These are phyloP conservation scores for Penicillium malachiteum DNA, from an alignment of 495 filamentous ascomycete genomes.

Conservation along the genomic window DNA sequence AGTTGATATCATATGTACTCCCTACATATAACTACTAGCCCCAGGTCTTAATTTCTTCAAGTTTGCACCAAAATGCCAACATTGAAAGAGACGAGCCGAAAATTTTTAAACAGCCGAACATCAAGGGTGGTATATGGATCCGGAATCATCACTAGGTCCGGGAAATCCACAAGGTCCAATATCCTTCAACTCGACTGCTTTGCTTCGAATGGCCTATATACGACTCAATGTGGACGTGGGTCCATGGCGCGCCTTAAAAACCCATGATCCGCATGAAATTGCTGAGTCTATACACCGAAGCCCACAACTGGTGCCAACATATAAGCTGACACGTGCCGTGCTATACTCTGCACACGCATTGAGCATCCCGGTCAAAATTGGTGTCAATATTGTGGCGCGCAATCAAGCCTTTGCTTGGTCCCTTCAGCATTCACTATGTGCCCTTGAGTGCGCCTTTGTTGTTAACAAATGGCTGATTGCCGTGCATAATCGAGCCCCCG, in stretches of 20 bases:
- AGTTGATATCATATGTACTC: too few species aligned
- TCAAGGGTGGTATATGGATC: too few species aligned
- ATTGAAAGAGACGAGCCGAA: too few species aligned
- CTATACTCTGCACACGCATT: slow-evolving; percentile 37
- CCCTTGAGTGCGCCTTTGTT: slow-evolving; percentile 35
- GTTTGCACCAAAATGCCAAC: too few species aligned
- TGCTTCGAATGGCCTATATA: slow-evolving; percentile 41
- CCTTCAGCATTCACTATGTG: slow-evolving; percentile 33
- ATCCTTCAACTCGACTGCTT: slow-evolving; percentile 34
- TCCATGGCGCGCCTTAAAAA: slow-evolving; percentile 31
- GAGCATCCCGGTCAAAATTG: slow-evolving; percentile 37
- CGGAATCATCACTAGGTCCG: too few species aligned
- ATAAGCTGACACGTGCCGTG: slow-evolving; percentile 25
- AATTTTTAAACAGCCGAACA: too few species aligned
- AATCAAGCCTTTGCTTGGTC: slow-evolving; percentile 33
- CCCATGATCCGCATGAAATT: slow-evolving; percentile 18
- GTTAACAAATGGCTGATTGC: slow-evolving; percentile 34
- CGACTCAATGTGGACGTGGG: slow-evolving; percentile 31
- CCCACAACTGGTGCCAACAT: slow-evolving; percentile 14
- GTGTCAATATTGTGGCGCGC: slow-evolving; percentile 27
- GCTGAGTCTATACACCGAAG: slow-evolving; percentile 8
- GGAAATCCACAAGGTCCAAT: slow-evolving; percentile 19
- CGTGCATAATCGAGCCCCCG: not conserved
- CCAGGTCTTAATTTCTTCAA: too few species aligned
- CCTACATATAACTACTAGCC: too few species aligned